Conservation (phyloP, 306 rosid genomes). For the Canavalia ensiformis region DNA sequence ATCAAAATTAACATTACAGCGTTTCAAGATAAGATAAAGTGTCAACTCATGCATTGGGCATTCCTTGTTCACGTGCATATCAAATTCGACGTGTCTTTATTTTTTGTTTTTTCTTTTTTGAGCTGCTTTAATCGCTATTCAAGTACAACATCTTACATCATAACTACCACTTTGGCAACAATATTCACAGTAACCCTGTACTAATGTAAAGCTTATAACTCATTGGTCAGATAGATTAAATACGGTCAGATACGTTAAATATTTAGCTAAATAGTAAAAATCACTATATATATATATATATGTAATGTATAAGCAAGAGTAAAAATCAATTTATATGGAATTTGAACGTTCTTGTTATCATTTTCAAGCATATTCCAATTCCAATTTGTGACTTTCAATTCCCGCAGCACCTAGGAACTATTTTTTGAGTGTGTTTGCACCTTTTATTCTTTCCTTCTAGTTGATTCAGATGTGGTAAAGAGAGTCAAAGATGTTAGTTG, state of each 20-base stretch:
- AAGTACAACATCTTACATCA: background rate
- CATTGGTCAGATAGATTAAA: background rate
- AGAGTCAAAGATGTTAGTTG: slow-evolving; percentile 53
- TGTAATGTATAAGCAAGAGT: no score
- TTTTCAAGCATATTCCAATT: background rate
- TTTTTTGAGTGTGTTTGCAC: background rate
- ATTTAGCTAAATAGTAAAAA: background rate
- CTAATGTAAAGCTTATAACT: background rate
- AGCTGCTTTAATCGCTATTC: background rate
- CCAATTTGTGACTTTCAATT: background rate
- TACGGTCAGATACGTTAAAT: background rate
- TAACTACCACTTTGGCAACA: background rate
- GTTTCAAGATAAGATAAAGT: background rate
- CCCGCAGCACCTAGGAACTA: background rate
- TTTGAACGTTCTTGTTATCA: background rate
- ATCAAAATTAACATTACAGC: background rate
- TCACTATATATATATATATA: background rate
- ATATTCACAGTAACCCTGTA: background rate
- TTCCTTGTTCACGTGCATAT: background rate
- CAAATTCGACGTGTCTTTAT: background rate
- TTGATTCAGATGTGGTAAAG: background rate
- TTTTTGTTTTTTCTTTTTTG: background rate
- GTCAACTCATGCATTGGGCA: background rate
- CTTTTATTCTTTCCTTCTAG: background rate
- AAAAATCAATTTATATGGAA: background rate